These are phyloP conservation scores for Phylloporus sp. DNA, from an alignment of 768 basidiomycete genomes.

Conservation along the genomic window DNA sequence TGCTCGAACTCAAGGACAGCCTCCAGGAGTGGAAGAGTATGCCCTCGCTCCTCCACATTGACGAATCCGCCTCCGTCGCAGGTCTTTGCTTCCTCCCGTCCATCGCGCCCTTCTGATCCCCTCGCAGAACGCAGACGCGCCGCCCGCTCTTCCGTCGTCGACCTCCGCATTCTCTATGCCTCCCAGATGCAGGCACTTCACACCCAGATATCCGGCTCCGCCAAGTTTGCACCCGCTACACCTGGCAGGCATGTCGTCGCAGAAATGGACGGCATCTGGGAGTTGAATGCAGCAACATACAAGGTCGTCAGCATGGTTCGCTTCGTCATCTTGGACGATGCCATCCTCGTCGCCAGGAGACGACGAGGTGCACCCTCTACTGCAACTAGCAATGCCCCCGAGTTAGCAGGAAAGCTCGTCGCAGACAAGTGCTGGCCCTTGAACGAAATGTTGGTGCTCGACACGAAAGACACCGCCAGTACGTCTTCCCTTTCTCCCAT, in stretches of 20 bases:
- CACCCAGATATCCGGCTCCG: conserved; percentile 86
- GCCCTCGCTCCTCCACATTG: conserved; percentile 88
- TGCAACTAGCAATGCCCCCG: conserved; percentile 55
- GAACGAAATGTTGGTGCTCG: conserved; percentile 90
- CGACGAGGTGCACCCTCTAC: conserved; percentile 59
- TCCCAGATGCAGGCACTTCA: conserved; percentile 92
- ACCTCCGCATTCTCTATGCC: conserved; percentile 89
- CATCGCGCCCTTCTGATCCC: conserved; percentile 26
- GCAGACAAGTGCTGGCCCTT: conserved; percentile 93
- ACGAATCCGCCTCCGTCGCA: conserved; percentile 67
- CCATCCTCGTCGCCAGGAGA: conserved; percentile 80
- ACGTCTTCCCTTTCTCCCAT: conserved; percentile 20
- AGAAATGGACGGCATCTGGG: conserved; percentile 77
- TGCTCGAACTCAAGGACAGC: conserved; percentile 93
- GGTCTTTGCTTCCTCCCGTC: conserved; percentile 31
- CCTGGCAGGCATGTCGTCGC: conserved; percentile 88
- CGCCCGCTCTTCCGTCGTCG: conserved; percentile 88
- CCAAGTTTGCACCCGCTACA: conserved; percentile 89
- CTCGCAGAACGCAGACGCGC: conserved; percentile 49
- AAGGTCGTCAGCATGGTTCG: conserved; percentile 83
- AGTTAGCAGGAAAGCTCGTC: conserved; percentile 67
- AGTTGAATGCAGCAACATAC: conserved; percentile 93
- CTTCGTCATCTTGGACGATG: conserved; percentile 88
- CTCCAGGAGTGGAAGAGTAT: conserved; percentile 95
- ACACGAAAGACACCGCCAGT: conserved; percentile 95